Percentiles rank a stretch among this genome's conserved stretches.
Evolutionary conservation across 305 asterid genomes (phyloP).

Genomic region (Solanum hybrid): DNA sequence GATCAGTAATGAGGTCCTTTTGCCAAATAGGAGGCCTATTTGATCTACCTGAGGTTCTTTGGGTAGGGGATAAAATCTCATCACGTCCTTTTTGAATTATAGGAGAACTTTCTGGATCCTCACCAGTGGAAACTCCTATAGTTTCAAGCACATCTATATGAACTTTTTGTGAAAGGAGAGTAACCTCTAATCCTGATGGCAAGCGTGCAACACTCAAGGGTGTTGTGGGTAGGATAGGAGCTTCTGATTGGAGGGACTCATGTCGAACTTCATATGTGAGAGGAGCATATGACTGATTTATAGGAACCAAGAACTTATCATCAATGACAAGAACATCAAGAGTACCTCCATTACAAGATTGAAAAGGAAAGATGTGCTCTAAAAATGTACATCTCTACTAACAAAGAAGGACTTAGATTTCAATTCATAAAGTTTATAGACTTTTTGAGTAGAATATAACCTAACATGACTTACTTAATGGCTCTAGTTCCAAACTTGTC

Average conservation of each 20-base stretch:
- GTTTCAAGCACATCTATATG: not conserved
- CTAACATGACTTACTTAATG: not conserved
- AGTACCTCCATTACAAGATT: not conserved
- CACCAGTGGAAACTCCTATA: not conserved
- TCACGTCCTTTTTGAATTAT: not conserved
- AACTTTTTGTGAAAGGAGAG: not conserved
- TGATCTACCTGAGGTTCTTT: not conserved
- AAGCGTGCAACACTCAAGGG: not conserved
- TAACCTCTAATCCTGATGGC: not conserved
- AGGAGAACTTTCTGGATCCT: not conserved
- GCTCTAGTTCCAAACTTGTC: not conserved
- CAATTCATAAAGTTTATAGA: not conserved
- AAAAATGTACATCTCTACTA: not conserved
- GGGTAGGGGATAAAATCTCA: not conserved
- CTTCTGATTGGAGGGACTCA: not conserved
- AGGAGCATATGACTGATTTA: not conserved
- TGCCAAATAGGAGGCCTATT: not conserved
- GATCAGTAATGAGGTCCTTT: not conserved
- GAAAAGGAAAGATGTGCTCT: not conserved
- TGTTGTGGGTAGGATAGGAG: not conserved
- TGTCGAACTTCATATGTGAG: not conserved
- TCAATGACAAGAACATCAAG: not conserved
- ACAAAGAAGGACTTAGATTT: not conserved
- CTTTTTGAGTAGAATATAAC: not conserved
- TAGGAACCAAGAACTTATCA: not conserved